These are phyloP conservation scores for Diospyros lotus DNA, from an alignment of 148 eudicot species.

Conservation along the genomic window DNA sequence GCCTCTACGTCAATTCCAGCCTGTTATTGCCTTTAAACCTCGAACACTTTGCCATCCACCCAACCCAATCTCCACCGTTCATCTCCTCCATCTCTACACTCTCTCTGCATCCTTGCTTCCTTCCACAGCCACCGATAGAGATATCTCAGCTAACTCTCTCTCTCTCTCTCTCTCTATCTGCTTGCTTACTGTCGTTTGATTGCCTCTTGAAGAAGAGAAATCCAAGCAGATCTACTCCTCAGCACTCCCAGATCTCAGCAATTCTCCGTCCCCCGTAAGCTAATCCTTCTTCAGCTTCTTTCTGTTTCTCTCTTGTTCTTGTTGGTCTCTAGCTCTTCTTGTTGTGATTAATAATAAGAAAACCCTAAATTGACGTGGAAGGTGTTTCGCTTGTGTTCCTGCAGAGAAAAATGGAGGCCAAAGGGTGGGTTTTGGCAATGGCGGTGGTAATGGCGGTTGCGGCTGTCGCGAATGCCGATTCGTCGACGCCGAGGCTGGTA, in stretches of 20 bases:
- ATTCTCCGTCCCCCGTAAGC: background rate
- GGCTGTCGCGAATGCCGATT: slow-evolving; percentile 18
- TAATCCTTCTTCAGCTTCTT: background rate
- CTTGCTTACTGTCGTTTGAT: background rate
- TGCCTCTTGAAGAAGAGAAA: slow-evolving; percentile 1
- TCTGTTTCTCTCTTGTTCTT: slow-evolving; percentile 1
- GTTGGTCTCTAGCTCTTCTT: background rate
- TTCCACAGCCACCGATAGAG: background rate
- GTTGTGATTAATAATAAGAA: background rate
- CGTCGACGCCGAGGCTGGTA: slow-evolving; percentile 26
- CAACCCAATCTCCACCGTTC: background rate
- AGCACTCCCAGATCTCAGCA: background rate
- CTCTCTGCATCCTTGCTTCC: background rate
- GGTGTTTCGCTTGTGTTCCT: background rate
- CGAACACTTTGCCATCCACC: background rate
- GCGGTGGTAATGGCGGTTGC: slow-evolving; percentile 12
- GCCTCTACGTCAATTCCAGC: background rate
- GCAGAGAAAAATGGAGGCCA: slow-evolving; percentile 14
- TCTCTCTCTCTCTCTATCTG: slow-evolving; percentile 1
- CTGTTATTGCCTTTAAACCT: background rate
- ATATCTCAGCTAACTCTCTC: background rate
- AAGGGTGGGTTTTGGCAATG: background rate
- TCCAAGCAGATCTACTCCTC: background rate
- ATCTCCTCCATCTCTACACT: slow-evolving; percentile 9
- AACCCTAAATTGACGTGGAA: background rate